These are phyloP conservation scores for Botrytis elliptica DNA, from an alignment of 2,329 filamentous ascomycete species.

Conservation along the genomic window DNA sequence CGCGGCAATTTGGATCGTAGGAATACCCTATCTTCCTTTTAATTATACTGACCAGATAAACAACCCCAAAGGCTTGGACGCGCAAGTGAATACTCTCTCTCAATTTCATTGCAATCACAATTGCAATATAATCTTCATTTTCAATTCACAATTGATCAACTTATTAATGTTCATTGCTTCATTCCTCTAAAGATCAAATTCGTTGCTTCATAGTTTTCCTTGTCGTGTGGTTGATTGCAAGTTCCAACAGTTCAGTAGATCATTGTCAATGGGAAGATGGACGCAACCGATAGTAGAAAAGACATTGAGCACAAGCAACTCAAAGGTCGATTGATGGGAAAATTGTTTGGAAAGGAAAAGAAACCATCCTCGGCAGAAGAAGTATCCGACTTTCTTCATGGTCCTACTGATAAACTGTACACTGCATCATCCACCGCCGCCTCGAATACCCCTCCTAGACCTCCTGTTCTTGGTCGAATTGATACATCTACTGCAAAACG, in stretches of 20 bases:
- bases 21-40: slow-evolving; percentile 14
- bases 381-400: slow-evolving; percentile 59
- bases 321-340: slow-evolving; percentile 56
- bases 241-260: not conserved
- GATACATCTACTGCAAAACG: slow-evolving; percentile 50
- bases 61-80: not conserved
- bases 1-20: slow-evolving; percentile 12
- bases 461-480: slow-evolving; percentile 37
- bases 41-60: slow-evolving; percentile 12
- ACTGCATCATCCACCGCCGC: slow-evolving; percentile 43
- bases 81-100: slow-evolving; percentile 4
- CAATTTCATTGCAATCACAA: not conserved
- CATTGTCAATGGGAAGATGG: slow-evolving; percentile 18
- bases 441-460: slow-evolving; percentile 40
- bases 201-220: slow-evolving; percentile 6
- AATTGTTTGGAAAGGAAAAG: slow-evolving; percentile 41
- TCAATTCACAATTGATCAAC: not conserved
- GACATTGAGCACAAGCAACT: slow-evolving; percentile 27
- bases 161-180: not conserved
- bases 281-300: slow-evolving; percentile 29
- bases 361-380: slow-evolving; percentile 43
- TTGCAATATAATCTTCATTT: not conserved
- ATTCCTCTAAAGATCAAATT: not conserved
- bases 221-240: slow-evolving; percentile 5
- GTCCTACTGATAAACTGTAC: slow-evolving; percentile 54